phyloP scores from a whole-genome alignment of 106 monocot genomes.

The Xerophyta viscosa region DNA sequence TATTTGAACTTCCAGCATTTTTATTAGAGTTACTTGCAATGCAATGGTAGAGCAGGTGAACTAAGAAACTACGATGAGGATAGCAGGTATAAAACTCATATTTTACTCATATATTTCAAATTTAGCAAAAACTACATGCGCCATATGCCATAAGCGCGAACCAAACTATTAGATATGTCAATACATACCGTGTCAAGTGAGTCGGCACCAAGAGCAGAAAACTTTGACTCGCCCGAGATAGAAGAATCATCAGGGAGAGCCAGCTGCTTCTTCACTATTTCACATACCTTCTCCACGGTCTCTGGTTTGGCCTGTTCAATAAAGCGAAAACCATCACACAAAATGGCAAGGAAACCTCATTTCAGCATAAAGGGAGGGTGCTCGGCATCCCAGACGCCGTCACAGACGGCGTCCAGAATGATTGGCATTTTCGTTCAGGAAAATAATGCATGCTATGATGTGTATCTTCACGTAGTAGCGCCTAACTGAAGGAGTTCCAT shows the following conservation, averaged over 20 bases:
- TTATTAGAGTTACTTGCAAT: no score
- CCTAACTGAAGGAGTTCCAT: no score
- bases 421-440: background rate
- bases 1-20: no score
- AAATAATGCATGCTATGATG: no score
- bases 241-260: slow-evolving; percentile 32
- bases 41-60: no score
- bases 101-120: background rate
- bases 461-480: no score
- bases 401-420: no score
- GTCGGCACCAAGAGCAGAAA: slow-evolving; percentile 52
- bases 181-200: slow-evolving; percentile 40
- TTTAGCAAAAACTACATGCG: background rate
- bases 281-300: slow-evolving; percentile 57
- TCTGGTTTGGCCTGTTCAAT: slow-evolving; percentile 50
- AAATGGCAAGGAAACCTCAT: background rate
- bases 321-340: background rate
- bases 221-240: slow-evolving; percentile 41
- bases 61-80: no score
- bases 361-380: background rate
- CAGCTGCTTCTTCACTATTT: slow-evolving; percentile 56
- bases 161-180: background rate
- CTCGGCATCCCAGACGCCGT: no score
- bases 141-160: slow-evolving; percentile 6
- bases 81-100: no score